Evolutionary conservation across 2,329 filamentous ascomycete species (phyloP).

Genomic region (Ophiostoma pallidulum): DNA sequence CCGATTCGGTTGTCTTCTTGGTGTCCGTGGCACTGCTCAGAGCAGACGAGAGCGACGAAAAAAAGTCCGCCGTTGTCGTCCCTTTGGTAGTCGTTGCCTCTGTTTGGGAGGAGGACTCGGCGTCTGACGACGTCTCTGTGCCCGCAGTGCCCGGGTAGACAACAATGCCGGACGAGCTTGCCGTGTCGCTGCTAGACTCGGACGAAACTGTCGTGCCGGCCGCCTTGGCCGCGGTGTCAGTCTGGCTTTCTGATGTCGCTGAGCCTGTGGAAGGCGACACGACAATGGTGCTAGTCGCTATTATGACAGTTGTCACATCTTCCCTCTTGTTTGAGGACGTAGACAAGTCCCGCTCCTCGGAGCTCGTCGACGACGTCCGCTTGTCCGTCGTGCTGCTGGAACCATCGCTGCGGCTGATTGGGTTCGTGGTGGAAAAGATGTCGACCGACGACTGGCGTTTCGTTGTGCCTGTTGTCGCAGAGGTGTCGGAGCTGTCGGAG

Average conservation of each 20-base stretch:
- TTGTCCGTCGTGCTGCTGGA: not conserved
- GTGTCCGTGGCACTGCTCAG: constrained; percentile 2
- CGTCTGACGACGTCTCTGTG: not conserved
- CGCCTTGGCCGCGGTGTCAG: constrained; percentile 1
- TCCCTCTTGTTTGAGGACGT: not conserved
- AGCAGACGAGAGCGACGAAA: not conserved
- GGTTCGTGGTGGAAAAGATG: constrained; percentile 6
- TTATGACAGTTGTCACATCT: constrained; percentile 22
- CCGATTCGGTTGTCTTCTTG: not conserved
- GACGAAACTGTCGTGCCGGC: not conserved
- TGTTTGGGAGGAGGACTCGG: not conserved
- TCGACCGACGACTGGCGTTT: constrained; percentile 15
- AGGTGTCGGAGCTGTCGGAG: not conserved
- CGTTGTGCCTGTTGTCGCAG: constrained; percentile 13
- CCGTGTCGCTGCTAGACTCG: constrained; percentile 13
- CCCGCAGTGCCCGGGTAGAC: constrained; percentile 5
- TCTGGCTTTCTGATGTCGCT: not conserved
- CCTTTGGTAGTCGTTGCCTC: constrained; percentile 1
- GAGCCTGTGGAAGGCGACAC: constrained; percentile 13
- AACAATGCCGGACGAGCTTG: constrained; percentile 12
- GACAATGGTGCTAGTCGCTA: constrained; percentile 20
- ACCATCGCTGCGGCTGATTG: not conserved
- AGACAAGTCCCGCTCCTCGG: not conserved
- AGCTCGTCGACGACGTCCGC: constrained; percentile 1
- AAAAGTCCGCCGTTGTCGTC: not conserved